Evolutionary conservation across 192 early-diverging fungal genomes (phyloP), one percentile per base, ranked within the genome.

Genomic region (Linderina pennispora): DNA sequence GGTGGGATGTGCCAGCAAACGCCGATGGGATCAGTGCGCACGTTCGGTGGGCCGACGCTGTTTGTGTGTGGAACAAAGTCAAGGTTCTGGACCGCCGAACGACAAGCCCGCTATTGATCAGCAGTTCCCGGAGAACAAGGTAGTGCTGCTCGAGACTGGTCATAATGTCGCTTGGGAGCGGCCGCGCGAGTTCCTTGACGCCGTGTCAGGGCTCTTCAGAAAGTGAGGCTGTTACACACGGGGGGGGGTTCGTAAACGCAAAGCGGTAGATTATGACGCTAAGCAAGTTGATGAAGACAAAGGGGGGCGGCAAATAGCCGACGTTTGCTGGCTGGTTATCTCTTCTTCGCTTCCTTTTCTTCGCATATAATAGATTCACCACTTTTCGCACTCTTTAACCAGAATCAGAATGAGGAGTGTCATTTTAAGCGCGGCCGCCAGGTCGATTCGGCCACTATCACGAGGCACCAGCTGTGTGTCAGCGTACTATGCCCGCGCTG

Each of bases 31-130:
- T 48, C 8, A 49, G 55, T 13, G n/a, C 48, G 50, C 20, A 45
- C 50, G 18, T 88, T 65, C 55, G 56, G 67, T 6, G 61, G 76
- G 10, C 78, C 77, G 11, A 63, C 82, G 0, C 58, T 90, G 33
- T 88, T 93, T 60, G 75, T 93, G 48, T 68, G 65, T 13, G 88
- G 90, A 8, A 65, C 41, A 2, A 71, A 62, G 18, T 76, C 75
- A 7, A 58, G 57, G 20, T 93, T 89, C 59, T 64, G 88, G n/a
- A 38, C 50, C 8, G 75, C 77, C n/a, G 32, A 71, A 31, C 23
- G 46, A 39, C 39, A 72, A n/a, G 10, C 59, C 66, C 10, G 28
- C 38, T 8, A 89, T 93, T 35, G 26, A 54, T 19, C n/a, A 47
- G 4, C 75, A 78, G 34, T 93, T 93, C 48, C 86, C 90, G 9